These are phyloP conservation scores for Magnaporthiopsis incrustans DNA, from an alignment of 2,329 filamentous ascomycete genomes.

Conservation along the genomic window DNA sequence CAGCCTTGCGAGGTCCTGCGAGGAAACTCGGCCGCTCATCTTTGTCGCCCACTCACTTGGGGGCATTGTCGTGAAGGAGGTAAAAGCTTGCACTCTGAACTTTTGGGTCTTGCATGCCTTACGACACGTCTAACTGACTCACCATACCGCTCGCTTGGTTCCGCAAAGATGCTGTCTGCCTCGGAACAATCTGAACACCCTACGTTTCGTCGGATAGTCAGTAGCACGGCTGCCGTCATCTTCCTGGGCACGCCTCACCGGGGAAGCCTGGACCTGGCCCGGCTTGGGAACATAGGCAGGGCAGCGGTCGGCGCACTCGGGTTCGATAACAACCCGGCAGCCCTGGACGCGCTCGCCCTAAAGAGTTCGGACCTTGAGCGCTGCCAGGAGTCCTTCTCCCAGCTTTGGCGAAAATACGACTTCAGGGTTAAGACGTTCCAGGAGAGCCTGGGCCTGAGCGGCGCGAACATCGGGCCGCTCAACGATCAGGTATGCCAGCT, in stretches of 20 bases:
- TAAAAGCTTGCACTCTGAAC: no score
- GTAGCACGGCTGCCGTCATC: conserved; percentile 6
- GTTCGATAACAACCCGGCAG: conserved; percentile 8
- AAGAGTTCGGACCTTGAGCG: conserved; percentile 12
- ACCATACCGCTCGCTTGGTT: no score
- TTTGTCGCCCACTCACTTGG: conserved; percentile 14
- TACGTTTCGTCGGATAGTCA: conserved; percentile 8
- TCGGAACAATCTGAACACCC: background rate
- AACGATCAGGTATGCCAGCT: background rate
- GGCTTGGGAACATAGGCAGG: conserved; percentile 5
- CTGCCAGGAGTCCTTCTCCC: conserved; percentile 13
- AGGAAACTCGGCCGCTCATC: conserved; percentile 3
- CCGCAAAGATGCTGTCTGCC: no score
- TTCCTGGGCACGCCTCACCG: conserved; percentile 16
- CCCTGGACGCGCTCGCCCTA: conserved; percentile 10
- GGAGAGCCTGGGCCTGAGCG: conserved; percentile 13
- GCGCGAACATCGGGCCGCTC: conserved; percentile 9
- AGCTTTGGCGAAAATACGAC: conserved; percentile 12
- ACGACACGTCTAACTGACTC: no score
- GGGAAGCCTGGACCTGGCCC: conserved; percentile 11
- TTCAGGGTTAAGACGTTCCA: conserved; percentile 17
- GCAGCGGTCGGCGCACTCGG: background rate
- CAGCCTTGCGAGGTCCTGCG: background rate
- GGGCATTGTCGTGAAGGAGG: conserved; percentile 13
- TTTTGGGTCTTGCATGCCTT: no score